Evolutionary conservation across 768 basidiomycete species (phyloP).

Genomic region (Cyathus striatus): DNA sequence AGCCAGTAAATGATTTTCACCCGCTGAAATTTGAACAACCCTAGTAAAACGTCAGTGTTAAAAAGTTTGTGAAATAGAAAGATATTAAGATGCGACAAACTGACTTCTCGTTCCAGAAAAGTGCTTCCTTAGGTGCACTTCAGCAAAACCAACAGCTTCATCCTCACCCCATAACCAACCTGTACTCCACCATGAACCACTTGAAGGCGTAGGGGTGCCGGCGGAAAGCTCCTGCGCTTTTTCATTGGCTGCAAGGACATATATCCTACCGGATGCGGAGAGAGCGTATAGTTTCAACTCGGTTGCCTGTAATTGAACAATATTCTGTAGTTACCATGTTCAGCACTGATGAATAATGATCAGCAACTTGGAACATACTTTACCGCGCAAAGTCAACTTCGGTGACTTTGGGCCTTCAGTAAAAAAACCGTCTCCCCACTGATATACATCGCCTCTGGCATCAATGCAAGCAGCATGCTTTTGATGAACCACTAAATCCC

Average conservation of each 20-base stretch:
- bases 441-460: conserved; percentile 74
- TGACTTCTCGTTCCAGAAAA: conserved; percentile 58
- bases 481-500: conserved; percentile 66
- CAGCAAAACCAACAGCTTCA: conserved; percentile 47
- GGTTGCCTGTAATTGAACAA: conserved; percentile 57
- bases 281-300: conserved; percentile 68
- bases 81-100: conserved; percentile 1
- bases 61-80: conserved; percentile 1
- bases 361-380: conserved; percentile 36
- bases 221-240: conserved; percentile 38
- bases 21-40: conserved; percentile 69
- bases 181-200: conserved; percentile 55
- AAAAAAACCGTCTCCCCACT: conserved; percentile 73
- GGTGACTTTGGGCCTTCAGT: conserved; percentile 35
- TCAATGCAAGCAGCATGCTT: conserved; percentile 74
- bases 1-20: conserved; percentile 67
- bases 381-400: conserved; percentile 54
- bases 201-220: conserved; percentile 34
- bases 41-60: conserved; percentile 26
- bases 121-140: conserved; percentile 51
- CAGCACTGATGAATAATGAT: conserved; percentile 1
- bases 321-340: conserved; percentile 43
- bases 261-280: conserved; percentile 72
- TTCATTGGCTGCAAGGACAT: conserved; percentile 53
- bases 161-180: conserved; percentile 56